These are phyloP conservation scores for Sphagnum tenellum DNA, from an alignment of 225 moss, liverwort and hornwort genomes.

Conservation along the genomic window DNA sequence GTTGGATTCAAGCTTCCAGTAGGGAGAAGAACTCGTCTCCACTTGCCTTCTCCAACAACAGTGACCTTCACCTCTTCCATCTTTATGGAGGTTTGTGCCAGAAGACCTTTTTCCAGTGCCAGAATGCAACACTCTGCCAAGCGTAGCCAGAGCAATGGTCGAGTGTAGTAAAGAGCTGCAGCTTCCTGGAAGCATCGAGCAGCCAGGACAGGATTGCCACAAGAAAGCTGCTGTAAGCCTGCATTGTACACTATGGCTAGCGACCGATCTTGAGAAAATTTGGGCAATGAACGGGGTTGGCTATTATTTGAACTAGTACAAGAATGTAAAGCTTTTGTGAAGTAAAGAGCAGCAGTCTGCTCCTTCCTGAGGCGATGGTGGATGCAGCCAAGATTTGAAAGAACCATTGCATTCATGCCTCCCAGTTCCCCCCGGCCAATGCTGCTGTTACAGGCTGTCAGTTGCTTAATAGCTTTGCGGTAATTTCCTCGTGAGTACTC, in stretches of 20 bases:
- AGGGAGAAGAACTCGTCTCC: conserved; percentile 39
- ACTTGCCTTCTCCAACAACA: conserved; percentile 50
- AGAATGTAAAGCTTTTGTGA: conserved; percentile 66
- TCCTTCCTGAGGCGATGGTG: conserved; percentile 84
- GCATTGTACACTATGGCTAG: conserved; percentile 79
- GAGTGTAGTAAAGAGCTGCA: conserved; percentile 29
- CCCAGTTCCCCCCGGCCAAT: conserved; percentile 45
- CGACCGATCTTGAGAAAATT: conserved; percentile 77
- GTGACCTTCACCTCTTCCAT: conserved; percentile 35
- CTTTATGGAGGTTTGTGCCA: conserved; percentile 14
- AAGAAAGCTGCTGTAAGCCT: conserved; percentile 82
- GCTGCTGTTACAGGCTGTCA: conserved; percentile 57
- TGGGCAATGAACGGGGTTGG: conserved; percentile 39
- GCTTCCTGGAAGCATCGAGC: conserved; percentile 88
- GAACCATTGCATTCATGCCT: conserved; percentile 44
- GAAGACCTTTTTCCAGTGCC: conserved; percentile 31
- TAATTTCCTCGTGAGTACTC: conserved; percentile 88
- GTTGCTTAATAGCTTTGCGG: conserved; percentile 84
- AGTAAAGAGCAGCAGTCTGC: conserved; percentile 76
- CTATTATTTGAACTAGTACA: conserved; percentile 36
- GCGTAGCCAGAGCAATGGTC: conserved; percentile 26
- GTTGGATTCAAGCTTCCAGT: conserved; percentile 38
- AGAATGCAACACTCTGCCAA: conserved; percentile 29
- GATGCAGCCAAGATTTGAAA: conserved; percentile 87
- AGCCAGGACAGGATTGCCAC: conserved; percentile 73